Evolutionary conservation across 179 eudicot species (phyloP), one percentile per base, ranked within the genome.

Genomic region (Spergularia azorica): DNA sequence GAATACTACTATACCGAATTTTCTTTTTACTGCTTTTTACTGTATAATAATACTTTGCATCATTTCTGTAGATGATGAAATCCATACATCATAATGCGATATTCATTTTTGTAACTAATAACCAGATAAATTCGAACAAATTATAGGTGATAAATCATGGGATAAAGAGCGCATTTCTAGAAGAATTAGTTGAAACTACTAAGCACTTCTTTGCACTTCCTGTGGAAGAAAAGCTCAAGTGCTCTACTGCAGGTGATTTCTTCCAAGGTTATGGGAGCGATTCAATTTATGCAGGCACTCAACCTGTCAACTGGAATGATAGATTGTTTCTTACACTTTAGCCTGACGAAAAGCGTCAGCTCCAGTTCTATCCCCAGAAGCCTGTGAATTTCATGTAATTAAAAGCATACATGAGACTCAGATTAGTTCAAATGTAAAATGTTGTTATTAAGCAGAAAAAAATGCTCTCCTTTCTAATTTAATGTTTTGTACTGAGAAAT

Each of bases 121-220:
- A 26, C 32, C 32, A 26, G 32, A 26, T 26, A 26, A 26, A 26
- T 26, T 26, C 2, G 32, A 26, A 26, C 32, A 26, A 4, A 16
- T 2, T 26, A 54, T 60, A 76, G 86, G 70, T 73, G n/a, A 54
- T 80, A 51, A 80, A 83, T 71, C 86, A 83, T 73, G 86, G 83
- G 5, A 69, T 83, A 21, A 57, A 64, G 51, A 73, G 55, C 36
- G 36, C 79, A 57, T 68, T 83, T 36, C 64, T 83, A 3, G 86
- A 73, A 3, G 79, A 80, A 67, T 0, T 83, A 20, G 63, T 59
- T 51, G 21, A 69, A 16, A 69, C 66, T 57, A 48, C 20, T 17
- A 76, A 74, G 76, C 73, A 83, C 39, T 83, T 79, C 63, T 83
- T 76, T 20, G 79, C 54, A 16, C 75, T 73, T 36, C 32, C 32